These are phyloP conservation scores for Cardamine chenopodiifolia DNA, from an alignment of 345 rosid genomes.

Conservation along the genomic window DNA sequence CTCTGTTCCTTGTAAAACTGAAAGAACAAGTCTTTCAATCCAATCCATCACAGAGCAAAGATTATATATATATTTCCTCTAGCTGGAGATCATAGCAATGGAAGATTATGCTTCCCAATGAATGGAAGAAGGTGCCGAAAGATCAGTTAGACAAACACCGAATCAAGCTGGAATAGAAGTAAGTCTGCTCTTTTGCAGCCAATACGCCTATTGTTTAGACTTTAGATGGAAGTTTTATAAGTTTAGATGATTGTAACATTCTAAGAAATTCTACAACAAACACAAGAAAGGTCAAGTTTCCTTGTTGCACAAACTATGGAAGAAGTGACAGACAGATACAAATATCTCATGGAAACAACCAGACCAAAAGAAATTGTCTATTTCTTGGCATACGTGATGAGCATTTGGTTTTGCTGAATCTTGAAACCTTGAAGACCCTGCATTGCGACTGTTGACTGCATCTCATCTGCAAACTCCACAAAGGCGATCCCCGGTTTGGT, in stretches of 20 bases:
- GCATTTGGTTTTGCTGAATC: constrained; percentile 76
- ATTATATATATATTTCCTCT: neutral
- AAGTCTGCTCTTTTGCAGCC: neutral
- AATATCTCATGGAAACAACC: neutral
- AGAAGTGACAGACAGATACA: constrained; percentile 14
- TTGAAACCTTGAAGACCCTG: constrained; percentile 82
- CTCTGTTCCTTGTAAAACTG: too few species aligned
- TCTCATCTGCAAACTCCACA: constrained; percentile 84
- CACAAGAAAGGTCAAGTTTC: neutral
- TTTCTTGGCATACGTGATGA: constrained; percentile 89
- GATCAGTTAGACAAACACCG: neutral
- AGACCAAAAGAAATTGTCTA: constrained; percentile 41
- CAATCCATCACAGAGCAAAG: neutral
- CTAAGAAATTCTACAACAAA: constrained; percentile 12
- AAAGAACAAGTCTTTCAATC: too few species aligned
- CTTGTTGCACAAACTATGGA: constrained; percentile 2
- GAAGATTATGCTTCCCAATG: neutral
- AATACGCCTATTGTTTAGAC: neutral
- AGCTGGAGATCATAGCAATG: neutral
- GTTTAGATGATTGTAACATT: constrained; percentile 1
- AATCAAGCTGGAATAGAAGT: neutral
- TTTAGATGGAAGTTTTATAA: neutral
- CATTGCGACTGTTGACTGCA: constrained; percentile 88
- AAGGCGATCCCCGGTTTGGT: constrained; percentile 98
- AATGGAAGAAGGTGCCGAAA: neutral